Percentiles rank a stretch among this genome's conserved stretches.
phyloP scores from a whole-genome alignment of 176 grass and related monocot species.

The Musa acuminata region DNA sequence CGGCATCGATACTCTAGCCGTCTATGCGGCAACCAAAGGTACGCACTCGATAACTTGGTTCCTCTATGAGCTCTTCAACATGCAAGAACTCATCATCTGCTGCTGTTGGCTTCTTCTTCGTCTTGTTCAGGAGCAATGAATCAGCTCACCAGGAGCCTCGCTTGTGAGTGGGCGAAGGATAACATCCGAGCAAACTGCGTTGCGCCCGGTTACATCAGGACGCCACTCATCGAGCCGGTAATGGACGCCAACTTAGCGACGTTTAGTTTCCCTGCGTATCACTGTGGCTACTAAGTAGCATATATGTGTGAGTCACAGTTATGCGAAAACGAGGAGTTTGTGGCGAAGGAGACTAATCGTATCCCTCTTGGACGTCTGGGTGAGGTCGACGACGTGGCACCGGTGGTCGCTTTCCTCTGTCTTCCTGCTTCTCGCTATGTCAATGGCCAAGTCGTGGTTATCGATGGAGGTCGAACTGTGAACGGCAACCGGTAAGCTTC shows the following conservation, averaged over 20 bases:
- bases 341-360: neutral
- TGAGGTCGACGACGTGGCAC: slow-evolving; percentile 29
- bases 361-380: slow-evolving; percentile 31
- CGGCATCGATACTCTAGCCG: neutral
- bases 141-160: neutral
- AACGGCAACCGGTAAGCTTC: neutral
- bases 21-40: no score
- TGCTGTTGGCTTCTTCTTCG: no score
- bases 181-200: neutral
- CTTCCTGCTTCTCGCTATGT: slow-evolving; percentile 35
- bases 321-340: neutral
- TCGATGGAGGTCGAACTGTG: slow-evolving; percentile 34
- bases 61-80: neutral
- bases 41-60: neutral
- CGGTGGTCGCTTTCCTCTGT: slow-evolving; percentile 36
- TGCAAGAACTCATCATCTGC: neutral
- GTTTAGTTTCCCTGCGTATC: neutral
- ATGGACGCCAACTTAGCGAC: neutral
- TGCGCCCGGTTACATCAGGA: neutral
- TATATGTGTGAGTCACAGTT: neutral
- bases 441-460: slow-evolving; percentile 33
- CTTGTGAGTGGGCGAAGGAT: neutral
- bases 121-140: neutral
- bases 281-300: neutral
- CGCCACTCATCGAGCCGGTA: neutral